phyloP scores from a whole-genome alignment of 805 yeast genomes.

The Candida peoriensis region DNA sequence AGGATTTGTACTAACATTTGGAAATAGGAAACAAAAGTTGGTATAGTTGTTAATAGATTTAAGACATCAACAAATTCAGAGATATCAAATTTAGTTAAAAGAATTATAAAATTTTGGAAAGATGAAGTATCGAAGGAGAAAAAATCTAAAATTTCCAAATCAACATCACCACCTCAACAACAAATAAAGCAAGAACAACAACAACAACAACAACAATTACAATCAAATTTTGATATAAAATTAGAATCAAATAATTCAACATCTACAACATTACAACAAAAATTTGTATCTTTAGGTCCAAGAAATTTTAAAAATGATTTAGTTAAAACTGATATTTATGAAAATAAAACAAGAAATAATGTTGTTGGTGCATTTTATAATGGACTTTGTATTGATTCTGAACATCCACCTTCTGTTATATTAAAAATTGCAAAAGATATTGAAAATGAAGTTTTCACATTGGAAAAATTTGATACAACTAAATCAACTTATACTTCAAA shows the following conservation, averaged over 20 bases:
- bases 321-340: constrained; percentile 61
- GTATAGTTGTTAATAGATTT: constrained; percentile 89
- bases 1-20: neutral
- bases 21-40: constrained; percentile 82
- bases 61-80: constrained; percentile 65
- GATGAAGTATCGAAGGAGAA: constrained; percentile 76
- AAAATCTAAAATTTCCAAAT: constrained; percentile 14
- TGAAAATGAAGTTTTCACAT: constrained; percentile 63
- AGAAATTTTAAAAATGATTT: constrained; percentile 82
- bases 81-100: constrained; percentile 65
- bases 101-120: constrained; percentile 84
- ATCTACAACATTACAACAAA: constrained; percentile 18
- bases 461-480: constrained; percentile 52
- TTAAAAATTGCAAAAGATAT: constrained; percentile 62
- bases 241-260: neutral
- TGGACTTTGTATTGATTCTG: constrained; percentile 80
- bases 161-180: constrained; percentile 6
- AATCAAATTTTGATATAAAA: too few relatives aligned
- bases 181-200: constrained; percentile 4
- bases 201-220: constrained; percentile 15
- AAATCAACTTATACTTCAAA: constrained; percentile 64
- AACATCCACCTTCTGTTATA: constrained; percentile 54
- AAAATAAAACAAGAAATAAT: constrained; percentile 76
- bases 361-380: constrained; percentile 82
- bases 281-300: constrained; percentile 48